Base-by-base conservation (phyloP, 2,329 filamentous ascomycete species). In the Aspergillus clavatus region DNA sequence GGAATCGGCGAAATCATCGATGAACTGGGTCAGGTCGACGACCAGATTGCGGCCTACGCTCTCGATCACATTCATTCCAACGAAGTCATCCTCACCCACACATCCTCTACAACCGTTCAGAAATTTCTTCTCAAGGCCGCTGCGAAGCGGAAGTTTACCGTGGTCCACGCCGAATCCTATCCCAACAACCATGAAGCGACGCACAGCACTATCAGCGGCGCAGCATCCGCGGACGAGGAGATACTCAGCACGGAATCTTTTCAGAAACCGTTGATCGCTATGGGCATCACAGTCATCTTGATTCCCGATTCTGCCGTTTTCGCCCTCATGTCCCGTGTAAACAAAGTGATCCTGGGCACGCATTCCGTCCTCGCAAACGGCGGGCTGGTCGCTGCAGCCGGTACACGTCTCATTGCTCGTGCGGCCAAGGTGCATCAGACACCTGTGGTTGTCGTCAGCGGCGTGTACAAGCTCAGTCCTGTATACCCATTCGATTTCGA, bases 1-100 rank as follows among this genome's bases (percentile, higher is more conserved):
- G 93, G 90, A 33, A 96, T 98, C 59, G 84, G 89, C 59, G 93
- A 98, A 66, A 89, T 98, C 48, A 87, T 95, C 67, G 93, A 98
- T 62, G 93, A 98, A 70, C 83, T 98, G 45, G 85, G 86, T 54
- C 86, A 91, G 62, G 89, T 89, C 6, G 93, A 96, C 63, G 89
- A 95, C 61, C 89, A 95, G 68, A 94, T 98, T 57, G 87, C 91
- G 2, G 82, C 83, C 18, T 86, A 89, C 53, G 87, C 90, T 2
- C 85, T 95, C 52, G 87, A 94, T 38, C 87, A 96, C 67, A 95
- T 98, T 53, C 88, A 95, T 63, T 87, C 88, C 1, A 89, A 91
- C 62, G 91, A 98, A 67, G 86, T 90, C 57, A 87, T 98, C 51
- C 80, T 98, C 50, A 90, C 90, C 7, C 85, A 95, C 65, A 87